Evolutionary conservation across 2,329 filamentous ascomycete species (phyloP).

Genomic region (Aspergillus pseudotamarii): DNA sequence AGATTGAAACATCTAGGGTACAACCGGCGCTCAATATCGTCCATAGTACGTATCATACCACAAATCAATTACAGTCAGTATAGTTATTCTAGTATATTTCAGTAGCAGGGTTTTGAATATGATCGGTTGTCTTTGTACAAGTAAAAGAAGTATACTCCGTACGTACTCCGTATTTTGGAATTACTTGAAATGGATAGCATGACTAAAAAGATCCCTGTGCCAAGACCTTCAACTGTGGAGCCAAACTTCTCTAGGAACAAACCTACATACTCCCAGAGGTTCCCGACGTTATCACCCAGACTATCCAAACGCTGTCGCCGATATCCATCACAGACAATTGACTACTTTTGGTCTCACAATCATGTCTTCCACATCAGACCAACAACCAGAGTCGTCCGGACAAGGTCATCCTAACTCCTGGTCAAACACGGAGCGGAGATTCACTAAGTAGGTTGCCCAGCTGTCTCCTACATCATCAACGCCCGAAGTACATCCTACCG

Average conservation of each 20-base stretch:
- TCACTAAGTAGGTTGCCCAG: slow-evolving; percentile 58
- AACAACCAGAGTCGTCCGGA: slow-evolving; percentile 38
- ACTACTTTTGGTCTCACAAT: too few relatives aligned
- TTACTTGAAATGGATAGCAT: neutral
- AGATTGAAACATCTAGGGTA: too few relatives aligned
- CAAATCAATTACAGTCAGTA: too few relatives aligned
- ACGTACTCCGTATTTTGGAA: neutral
- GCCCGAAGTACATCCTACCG: neutral
- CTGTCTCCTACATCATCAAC: neutral
- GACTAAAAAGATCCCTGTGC: neutral
- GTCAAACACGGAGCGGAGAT: slow-evolving; percentile 62
- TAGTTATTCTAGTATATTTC: too few relatives aligned
- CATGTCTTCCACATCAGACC: slow-evolving; percentile 22
- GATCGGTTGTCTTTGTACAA: too few relatives aligned
- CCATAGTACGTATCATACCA: too few relatives aligned
- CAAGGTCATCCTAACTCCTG: slow-evolving; percentile 51
- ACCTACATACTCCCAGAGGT: neutral
- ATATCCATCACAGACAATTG: neutral
- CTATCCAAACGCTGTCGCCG: slow-evolving; percentile 8
- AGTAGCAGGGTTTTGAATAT: too few relatives aligned
- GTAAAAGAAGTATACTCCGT: neutral
- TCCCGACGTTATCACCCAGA: neutral
- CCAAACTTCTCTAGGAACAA: slow-evolving; percentile 5
- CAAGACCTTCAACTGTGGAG: slow-evolving; percentile 2
- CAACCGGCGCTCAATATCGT: too few relatives aligned